Conservation (phyloP, 768 basidiomycete genomes). For the Mycena latifolia region DNA sequence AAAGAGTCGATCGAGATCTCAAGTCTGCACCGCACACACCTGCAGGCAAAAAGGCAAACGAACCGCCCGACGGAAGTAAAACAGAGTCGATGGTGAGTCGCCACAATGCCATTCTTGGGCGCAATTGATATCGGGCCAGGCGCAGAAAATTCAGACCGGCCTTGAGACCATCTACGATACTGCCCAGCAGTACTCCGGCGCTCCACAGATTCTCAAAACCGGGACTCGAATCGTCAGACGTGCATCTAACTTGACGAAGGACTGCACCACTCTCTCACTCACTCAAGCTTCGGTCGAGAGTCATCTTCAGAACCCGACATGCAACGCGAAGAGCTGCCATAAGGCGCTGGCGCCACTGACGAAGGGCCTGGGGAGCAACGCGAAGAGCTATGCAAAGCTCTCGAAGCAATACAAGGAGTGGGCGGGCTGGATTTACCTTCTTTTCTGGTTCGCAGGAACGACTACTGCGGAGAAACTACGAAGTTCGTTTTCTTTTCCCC, state of each 20-base stretch:
- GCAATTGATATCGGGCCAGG: background rate
- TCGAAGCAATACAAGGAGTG: background rate
- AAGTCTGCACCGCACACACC: too few relatives aligned
- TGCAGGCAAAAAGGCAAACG: background rate
- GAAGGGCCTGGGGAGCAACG: background rate
- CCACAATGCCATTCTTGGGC: too few relatives aligned
- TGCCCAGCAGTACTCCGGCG: background rate
- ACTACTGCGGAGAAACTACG: too few relatives aligned
- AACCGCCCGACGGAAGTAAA: background rate
- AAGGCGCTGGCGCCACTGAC: background rate
- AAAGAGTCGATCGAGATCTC: background rate
- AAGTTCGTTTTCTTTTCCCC: background rate
- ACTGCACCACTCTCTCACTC: background rate
- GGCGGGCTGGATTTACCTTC: background rate
- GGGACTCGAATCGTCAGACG: background rate
- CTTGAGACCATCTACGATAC: background rate
- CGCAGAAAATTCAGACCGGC: background rate
- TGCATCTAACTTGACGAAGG: background rate
- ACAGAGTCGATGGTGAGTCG: background rate
- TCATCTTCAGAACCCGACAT: background rate
- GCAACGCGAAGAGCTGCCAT: background rate
- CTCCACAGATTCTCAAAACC: background rate
- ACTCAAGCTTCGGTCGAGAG: background rate
- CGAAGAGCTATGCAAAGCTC: background rate
- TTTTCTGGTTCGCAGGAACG: background rate